Evolutionary conservation across 192 early-diverging fungal genomes (phyloP).

Genomic region (Coemansia sp.): DNA sequence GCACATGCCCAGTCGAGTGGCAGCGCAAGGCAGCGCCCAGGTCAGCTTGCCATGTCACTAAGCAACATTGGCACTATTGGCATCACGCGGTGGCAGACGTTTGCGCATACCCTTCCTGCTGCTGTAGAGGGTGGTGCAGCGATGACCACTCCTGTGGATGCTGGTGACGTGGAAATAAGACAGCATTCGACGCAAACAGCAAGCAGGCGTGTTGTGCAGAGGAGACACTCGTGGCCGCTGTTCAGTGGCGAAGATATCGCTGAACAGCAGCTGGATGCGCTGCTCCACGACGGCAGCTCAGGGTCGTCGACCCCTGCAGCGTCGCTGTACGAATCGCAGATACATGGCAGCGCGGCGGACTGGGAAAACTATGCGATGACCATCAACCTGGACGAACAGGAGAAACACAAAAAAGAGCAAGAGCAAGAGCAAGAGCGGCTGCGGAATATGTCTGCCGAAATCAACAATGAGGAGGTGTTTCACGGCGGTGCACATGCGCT

Average conservation of each 20-base stretch:
- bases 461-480: neutral
- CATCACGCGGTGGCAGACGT: conserved; percentile 1
- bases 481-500: neutral
- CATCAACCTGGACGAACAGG: conserved; percentile 1
- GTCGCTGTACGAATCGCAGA: neutral
- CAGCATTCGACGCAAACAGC: neutral
- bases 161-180: neutral
- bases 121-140: neutral
- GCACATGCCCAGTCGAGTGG: neutral
- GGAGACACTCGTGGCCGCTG: conserved; percentile 9
- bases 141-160: neutral
- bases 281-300: neutral
- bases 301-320: neutral
- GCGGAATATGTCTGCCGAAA: neutral
- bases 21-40: neutral
- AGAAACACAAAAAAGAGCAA: neutral
- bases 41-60: neutral
- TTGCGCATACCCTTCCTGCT: neutral
- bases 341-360: conserved; percentile 13
- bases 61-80: neutral
- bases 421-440: neutral
- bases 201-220: neutral
- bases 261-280: neutral
- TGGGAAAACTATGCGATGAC: conserved; percentile 18
- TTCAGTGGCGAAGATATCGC: neutral